Conservation (phyloP, 2,329 filamentous ascomycete species). For the Mollisiaceae sp. region DNA sequence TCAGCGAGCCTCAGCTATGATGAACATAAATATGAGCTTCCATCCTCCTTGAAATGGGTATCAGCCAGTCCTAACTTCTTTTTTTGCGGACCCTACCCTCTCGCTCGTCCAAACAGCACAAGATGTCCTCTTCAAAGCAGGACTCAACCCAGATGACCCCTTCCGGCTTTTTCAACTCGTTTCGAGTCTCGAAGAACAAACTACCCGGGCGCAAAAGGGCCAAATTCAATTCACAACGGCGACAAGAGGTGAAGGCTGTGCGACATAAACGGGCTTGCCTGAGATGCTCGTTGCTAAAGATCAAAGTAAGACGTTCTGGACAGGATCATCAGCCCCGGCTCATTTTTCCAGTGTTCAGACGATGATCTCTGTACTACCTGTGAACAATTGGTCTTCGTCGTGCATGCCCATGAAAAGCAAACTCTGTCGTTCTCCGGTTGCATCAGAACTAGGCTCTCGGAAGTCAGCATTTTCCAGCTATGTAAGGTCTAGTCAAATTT, state of each 20-base stretch:
- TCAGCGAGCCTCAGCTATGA: neutral
- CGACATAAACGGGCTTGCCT: conserved; percentile 18
- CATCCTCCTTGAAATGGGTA: neutral
- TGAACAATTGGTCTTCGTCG: neutral
- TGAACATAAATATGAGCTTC: conserved; percentile 6
- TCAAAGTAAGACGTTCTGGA: conserved; percentile 10
- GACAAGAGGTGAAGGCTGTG: conserved; percentile 16
- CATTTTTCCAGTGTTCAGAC: conserved; percentile 12
- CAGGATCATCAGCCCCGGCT: neutral
- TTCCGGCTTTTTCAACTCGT: conserved; percentile 2
- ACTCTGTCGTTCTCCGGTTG: conserved; percentile 17
- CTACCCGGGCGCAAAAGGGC: conserved; percentile 3
- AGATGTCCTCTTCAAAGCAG: neutral
- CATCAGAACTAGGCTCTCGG: conserved; percentile 15
- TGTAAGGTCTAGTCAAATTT: conserved; percentile 5
- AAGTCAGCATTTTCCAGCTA: conserved; percentile 12
- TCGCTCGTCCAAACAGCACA: neutral
- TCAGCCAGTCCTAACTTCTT: too few relatives aligned
- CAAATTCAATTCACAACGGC: conserved; percentile 8
- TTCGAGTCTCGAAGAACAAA: conserved; percentile 5
- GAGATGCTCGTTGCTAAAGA: conserved; percentile 17
- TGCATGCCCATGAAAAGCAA: conserved; percentile 11
- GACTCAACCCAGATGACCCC: neutral
- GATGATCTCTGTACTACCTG: conserved; percentile 18
- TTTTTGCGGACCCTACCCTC: neutral